phyloP scores from a whole-genome alignment of 2,329 filamentous ascomycete species.

The Xylogone sp. region DNA sequence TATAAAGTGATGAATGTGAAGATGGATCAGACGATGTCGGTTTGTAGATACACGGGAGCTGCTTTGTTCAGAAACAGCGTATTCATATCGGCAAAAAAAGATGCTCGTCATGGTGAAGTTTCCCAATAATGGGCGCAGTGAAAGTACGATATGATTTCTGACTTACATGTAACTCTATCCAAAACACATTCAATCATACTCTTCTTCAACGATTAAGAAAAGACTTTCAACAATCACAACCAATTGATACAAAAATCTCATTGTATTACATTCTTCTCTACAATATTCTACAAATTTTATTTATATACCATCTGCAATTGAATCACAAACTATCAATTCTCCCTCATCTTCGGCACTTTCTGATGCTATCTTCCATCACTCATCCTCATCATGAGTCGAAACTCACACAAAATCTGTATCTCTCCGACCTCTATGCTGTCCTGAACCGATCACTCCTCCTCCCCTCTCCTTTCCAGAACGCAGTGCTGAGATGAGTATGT shows the following conservation, averaged over 20 bases:
- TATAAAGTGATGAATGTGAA: not conserved
- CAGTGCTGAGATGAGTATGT: not conserved
- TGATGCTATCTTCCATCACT: not conserved
- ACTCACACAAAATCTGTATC: too few species aligned
- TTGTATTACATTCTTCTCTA: too few species aligned
- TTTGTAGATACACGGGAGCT: slow-evolving; percentile 3
- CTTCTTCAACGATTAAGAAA: too few species aligned
- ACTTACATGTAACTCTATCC: not conserved
- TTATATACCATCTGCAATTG: too few species aligned
- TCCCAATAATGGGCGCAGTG: not conserved
- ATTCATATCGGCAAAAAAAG: slow-evolving; percentile 24
- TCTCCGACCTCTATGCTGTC: not conserved
- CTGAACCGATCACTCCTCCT: not conserved
- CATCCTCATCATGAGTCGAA: slow-evolving; percentile 10
- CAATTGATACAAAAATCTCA: too few species aligned
- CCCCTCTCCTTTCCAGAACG: not conserved
- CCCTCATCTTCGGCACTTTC: too few species aligned
- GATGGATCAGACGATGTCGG: slow-evolving; percentile 14
- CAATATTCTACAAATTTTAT: too few species aligned
- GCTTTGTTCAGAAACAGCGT: not conserved
- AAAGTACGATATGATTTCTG: not conserved
- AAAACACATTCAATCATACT: not conserved
- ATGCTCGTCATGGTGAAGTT: slow-evolving; percentile 8
- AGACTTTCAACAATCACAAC: too few species aligned
- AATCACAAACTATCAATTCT: too few species aligned